Evolutionary conservation across 164 flowering plant species (phyloP), one percentile per base, ranked within the genome.

Genomic region (Vitis cinerea): DNA sequence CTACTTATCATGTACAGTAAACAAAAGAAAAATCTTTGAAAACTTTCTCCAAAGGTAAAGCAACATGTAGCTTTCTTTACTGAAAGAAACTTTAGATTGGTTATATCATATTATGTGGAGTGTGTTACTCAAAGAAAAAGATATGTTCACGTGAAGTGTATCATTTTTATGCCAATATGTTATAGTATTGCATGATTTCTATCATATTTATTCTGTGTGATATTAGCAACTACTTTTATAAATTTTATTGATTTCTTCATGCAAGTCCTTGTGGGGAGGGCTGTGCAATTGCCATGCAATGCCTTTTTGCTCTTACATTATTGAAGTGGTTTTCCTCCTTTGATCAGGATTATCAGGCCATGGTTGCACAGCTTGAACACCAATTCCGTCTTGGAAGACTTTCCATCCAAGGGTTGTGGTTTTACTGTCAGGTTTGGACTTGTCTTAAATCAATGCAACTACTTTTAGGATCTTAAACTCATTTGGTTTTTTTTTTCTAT

Each of bases 311-410:
- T 19, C 23, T 53, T 70, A 48, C 19, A 30, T 17, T 61, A 13
- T 53, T 63, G 15, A 55, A 6, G 48, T 29, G 27, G 10, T 58
- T 64, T n/a, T 37, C 29, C 58, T 29, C 3, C 58, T 49, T 64
- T 49, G 61, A 30, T 71, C 78, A 96, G 99, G 98, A 91, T 87
- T 96, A 91, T 77, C 89, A 93, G 81, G 95, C 97, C 59, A 87
- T 90, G 98, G 97, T 91, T 71, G 99, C 99, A 59, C 99, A 95
- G 70, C 88, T 93, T 65, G 99, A 96, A 72, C 99, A 96, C 79
- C 99, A 96, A 71, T 96, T 96, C 74, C 92, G 89, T 30, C 88
- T 93, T 51, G 90, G 94, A 72, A 93, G 89, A 79, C 95, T 93
- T 75, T 96, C 98, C 50, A 75, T 96, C 23, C 98, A 93, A 81